phyloP scores from a whole-genome alignment of 2,329 filamentous ascomycete genomes.

The Venturia oleaginea region DNA sequence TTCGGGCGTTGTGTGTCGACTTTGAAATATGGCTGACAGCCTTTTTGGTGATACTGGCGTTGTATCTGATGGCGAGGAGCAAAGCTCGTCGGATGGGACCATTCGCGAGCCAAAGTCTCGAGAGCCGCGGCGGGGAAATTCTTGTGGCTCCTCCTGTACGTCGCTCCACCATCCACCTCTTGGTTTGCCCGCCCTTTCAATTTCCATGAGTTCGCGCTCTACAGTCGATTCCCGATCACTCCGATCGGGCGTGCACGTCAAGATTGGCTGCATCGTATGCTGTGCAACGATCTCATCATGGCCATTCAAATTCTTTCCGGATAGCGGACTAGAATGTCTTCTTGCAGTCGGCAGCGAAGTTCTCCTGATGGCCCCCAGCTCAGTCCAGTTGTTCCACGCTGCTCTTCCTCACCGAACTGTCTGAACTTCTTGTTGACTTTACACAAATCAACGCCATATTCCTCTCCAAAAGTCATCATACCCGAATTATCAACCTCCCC shows the following conservation, averaged over 20 bases:
- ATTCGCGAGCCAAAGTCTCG: neutral
- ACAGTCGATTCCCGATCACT: constrained; percentile 5
- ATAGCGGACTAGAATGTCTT: neutral
- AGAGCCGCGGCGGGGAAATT: neutral
- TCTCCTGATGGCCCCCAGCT: neutral
- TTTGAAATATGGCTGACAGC: neutral
- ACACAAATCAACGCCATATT: constrained; percentile 3
- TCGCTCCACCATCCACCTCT: constrained; percentile 3
- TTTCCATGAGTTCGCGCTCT: neutral
- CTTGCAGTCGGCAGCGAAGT: neutral
- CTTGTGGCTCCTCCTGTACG: neutral
- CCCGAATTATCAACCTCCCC: neutral
- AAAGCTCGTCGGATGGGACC: neutral
- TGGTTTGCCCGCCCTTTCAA: neutral
- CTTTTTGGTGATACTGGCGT: neutral
- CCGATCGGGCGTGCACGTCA: neutral
- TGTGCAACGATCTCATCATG: neutral
- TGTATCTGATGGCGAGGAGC: neutral
- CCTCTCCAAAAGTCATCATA: constrained; percentile 1
- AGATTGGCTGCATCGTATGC: neutral
- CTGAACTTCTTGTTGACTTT: constrained; percentile 6
- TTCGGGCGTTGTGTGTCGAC: neutral
- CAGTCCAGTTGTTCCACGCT: neutral
- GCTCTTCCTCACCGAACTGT: neutral
- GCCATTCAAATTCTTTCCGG: neutral